A percentile compares a stretch with the other conserved stretches of the same genome.
Evolutionary conservation across 164 flowering plant genomes (phyloP).

Genomic region (Vitis labrusca): DNA sequence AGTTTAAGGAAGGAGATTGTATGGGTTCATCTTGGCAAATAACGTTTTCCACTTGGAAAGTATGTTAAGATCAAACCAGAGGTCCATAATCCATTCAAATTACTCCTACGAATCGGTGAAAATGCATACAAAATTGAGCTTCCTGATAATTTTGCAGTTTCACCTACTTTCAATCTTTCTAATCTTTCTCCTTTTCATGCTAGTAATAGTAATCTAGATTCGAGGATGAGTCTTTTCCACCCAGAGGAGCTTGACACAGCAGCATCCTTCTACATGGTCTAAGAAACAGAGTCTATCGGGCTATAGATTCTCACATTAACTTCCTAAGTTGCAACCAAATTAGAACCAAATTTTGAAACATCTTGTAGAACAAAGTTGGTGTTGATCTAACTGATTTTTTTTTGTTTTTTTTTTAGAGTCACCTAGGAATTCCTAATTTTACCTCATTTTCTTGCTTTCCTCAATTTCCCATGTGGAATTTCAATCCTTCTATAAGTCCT

Average conservation of each 20-base stretch:
- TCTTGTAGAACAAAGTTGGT: no score
- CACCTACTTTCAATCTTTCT: slow-evolving; percentile 13
- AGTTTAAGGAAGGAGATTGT: slow-evolving; percentile 19
- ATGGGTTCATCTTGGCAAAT: slow-evolving; percentile 23
- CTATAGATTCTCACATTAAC: no score
- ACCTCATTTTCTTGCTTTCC: no score
- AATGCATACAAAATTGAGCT: slow-evolving; percentile 26
- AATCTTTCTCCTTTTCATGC: slow-evolving; percentile 12
- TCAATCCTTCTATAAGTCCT: no score
- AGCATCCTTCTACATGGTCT: background rate
- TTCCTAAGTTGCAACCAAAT: no score
- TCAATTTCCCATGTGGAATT: no score
- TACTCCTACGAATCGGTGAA: slow-evolving; percentile 9
- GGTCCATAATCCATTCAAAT: slow-evolving; percentile 10
- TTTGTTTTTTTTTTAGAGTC: no score
- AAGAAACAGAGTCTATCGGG: no score
- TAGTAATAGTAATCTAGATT: background rate
- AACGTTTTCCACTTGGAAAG: slow-evolving; percentile 11
- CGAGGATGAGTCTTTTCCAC: background rate
- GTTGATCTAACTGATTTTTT: no score
- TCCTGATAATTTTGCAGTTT: slow-evolving; percentile 2
- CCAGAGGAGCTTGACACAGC: slow-evolving; percentile 7
- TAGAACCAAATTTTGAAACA: no score
- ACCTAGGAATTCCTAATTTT: no score
- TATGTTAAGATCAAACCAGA: slow-evolving; percentile 8